Percentiles rank a stretch among this genome's conserved stretches.
These are phyloP conservation scores for Ogataea ganodermae DNA, from an alignment of 805 yeast species.

Conservation along the genomic window DNA sequence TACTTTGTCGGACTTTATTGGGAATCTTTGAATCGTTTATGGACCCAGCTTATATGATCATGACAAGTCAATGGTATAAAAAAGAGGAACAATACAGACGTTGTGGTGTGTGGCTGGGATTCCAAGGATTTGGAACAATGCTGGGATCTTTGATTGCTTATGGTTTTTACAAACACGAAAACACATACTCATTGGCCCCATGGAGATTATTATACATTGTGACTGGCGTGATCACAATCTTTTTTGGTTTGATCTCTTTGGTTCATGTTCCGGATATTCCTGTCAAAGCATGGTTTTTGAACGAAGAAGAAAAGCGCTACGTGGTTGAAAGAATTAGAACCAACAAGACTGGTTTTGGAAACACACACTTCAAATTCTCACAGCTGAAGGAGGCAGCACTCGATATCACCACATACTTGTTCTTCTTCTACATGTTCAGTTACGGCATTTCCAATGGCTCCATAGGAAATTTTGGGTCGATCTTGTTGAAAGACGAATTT, in stretches of 20 bases:
- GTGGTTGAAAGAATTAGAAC: conserved; percentile 58
- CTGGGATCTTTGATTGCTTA: conserved; percentile 54
- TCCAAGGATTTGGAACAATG: conserved; percentile 45
- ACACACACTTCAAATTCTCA: conserved; percentile 49
- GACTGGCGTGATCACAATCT: conserved; percentile 57
- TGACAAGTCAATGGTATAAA: conserved; percentile 55
- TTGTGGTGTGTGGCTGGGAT: conserved; percentile 39
- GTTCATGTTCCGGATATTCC: conserved; percentile 56
- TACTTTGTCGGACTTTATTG: conserved; percentile 49
- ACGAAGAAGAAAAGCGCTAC: conserved; percentile 45
- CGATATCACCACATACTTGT: conserved; percentile 52
- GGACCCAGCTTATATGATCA: conserved; percentile 50
- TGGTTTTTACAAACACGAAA: conserved; percentile 39
- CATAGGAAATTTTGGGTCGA: conserved; percentile 46
- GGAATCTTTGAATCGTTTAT: conserved; percentile 53
- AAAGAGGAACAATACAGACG: conserved; percentile 45
- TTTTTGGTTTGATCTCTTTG: conserved; percentile 44
- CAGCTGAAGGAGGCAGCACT: conserved; percentile 55
- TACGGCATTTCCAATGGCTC: conserved; percentile 58
- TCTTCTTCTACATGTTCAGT: conserved; percentile 45
- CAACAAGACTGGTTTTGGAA: conserved; percentile 64
- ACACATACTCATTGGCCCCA: conserved; percentile 45
- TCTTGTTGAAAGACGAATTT: conserved; percentile 38
- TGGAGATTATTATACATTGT: conserved; percentile 65
- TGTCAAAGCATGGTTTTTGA: conserved; percentile 51